Percentiles rank a stretch among this genome's conserved stretches.
phyloP scores from a whole-genome alignment of 768 basidiomycete species.

The Pleurotus pulmonarius region DNA sequence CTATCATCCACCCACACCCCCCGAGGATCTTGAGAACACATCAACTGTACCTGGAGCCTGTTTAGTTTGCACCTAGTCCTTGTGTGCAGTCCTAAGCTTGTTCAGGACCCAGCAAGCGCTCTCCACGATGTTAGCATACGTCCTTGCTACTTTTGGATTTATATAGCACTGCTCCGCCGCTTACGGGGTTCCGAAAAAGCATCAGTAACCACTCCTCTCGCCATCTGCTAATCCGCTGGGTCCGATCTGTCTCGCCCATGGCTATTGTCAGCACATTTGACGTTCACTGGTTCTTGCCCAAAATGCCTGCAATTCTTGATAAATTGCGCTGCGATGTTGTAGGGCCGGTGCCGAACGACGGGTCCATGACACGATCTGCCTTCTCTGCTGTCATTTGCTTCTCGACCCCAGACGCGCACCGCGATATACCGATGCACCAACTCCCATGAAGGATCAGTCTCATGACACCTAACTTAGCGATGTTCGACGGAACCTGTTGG shows the following conservation, averaged over 20 bases:
- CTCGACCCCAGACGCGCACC: constrained; percentile 1
- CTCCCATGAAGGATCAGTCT: background rate
- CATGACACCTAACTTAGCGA: constrained; percentile 2
- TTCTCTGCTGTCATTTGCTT: constrained; percentile 5
- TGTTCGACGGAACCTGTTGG: constrained; percentile 4
- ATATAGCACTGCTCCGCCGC: constrained; percentile 1
- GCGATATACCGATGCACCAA: constrained; percentile 1
- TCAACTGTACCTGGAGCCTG: background rate
- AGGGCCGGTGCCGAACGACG: background rate
- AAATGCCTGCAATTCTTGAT: background rate
- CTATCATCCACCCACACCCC: background rate
- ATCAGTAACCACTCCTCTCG: too few species aligned
- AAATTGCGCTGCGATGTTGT: background rate
- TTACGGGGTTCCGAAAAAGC: background rate
- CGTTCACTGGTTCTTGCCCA: background rate
- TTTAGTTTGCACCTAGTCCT: too few species aligned
- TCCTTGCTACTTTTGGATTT: background rate
- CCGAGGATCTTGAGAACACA: background rate
- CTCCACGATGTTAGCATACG: background rate
- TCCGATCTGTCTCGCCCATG: too few species aligned
- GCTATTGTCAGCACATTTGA: background rate
- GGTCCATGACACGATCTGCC: constrained; percentile 5
- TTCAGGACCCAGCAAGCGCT: background rate
- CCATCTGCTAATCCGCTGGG: too few species aligned
- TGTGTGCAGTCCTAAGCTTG: background rate